phyloP scores from a whole-genome alignment of 164 flowering plant species.

The Annona cherimola region DNA sequence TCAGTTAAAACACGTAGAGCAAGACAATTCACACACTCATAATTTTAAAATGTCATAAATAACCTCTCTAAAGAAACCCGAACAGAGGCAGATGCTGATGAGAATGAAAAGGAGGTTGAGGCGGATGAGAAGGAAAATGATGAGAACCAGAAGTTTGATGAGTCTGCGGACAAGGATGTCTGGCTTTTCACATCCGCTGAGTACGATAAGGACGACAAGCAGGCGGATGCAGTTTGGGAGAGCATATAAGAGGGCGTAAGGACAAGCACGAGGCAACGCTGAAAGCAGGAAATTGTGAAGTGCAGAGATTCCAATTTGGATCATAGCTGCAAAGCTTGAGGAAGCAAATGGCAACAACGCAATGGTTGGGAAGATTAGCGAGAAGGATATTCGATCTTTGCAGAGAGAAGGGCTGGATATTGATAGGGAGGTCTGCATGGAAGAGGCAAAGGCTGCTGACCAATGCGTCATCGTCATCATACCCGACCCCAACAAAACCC shows the following conservation, averaged over 20 bases:
- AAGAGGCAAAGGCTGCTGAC: conserved; percentile 78
- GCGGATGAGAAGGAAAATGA: conserved; percentile 86
- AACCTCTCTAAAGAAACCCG: too few species aligned
- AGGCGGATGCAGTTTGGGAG: conserved; percentile 93
- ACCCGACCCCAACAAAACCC: conserved; percentile 6
- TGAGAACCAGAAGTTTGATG: conserved; percentile 96
- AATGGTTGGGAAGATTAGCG: conserved; percentile 76
- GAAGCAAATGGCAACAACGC: conserved; percentile 77
- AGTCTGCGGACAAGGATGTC: conserved; percentile 92
- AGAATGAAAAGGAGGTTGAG: conserved; percentile 58
- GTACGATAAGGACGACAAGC: conserved; percentile 92
- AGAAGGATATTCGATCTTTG: conserved; percentile 69
- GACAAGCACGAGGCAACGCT: conserved; percentile 82
- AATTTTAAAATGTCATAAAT: too few species aligned
- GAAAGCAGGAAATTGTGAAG: conserved; percentile 85
- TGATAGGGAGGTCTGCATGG: conserved; percentile 88
- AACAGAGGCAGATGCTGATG: conserved; percentile 16
- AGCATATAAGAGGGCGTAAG: conserved; percentile 76
- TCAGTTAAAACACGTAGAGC: too few species aligned
- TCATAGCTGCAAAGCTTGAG: conserved; percentile 73
- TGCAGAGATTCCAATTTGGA: conserved; percentile 84
- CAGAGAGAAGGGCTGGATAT: conserved; percentile 73
- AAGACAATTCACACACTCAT: too few species aligned
- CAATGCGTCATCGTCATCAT: conserved; percentile 10
- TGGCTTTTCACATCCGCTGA: conserved; percentile 85